phyloP scores from a whole-genome alignment of 441 rosid genomes.

The Gossypium trilobum region DNA sequence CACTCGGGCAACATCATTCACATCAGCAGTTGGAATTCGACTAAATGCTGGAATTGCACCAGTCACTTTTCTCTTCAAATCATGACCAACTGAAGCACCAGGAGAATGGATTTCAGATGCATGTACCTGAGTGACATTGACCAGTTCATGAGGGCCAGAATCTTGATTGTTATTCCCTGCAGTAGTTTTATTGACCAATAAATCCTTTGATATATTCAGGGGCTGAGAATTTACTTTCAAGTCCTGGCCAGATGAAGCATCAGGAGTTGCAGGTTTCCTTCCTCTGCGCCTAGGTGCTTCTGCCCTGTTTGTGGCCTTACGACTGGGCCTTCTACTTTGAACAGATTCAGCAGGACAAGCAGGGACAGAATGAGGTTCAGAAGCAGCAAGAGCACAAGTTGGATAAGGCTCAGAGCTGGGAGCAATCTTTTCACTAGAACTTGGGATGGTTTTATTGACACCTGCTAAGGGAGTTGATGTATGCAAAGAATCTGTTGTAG shows the following conservation, averaged over 20 bases:
- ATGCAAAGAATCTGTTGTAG: conserved; percentile 17
- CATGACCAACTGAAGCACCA: conserved; percentile 28
- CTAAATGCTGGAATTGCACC: conserved; percentile 29
- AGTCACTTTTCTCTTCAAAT: conserved; percentile 33
- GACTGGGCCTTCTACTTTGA: conserved; percentile 37
- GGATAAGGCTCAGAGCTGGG: conserved; percentile 26
- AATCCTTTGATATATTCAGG: conserved; percentile 28
- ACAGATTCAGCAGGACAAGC: conserved; percentile 20
- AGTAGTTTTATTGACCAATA: conserved; percentile 24
- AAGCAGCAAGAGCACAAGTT: conserved; percentile 19
- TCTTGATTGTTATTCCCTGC: conserved; percentile 32
- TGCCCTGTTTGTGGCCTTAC: conserved; percentile 28
- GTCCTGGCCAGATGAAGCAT: conserved; percentile 29
- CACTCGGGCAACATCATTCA: conserved; percentile 72
- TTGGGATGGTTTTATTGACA: conserved; percentile 12
- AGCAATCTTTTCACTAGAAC: conserved; percentile 19
- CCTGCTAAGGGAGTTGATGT: conserved; percentile 20
- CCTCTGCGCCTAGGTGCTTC: conserved; percentile 46
- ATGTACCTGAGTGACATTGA: conserved; percentile 27
- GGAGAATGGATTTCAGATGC: conserved; percentile 21
- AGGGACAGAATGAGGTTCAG: conserved; percentile 21
- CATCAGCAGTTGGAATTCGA: conserved; percentile 53
- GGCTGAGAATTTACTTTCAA: conserved; percentile 21
- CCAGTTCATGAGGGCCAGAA: conserved; percentile 25
- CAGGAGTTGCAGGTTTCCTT: conserved; percentile 32